These are phyloP conservation scores for Halophytophthora batemanensis DNA, from an alignment of 352 stramenopile genomes.

Conservation along the genomic window DNA sequence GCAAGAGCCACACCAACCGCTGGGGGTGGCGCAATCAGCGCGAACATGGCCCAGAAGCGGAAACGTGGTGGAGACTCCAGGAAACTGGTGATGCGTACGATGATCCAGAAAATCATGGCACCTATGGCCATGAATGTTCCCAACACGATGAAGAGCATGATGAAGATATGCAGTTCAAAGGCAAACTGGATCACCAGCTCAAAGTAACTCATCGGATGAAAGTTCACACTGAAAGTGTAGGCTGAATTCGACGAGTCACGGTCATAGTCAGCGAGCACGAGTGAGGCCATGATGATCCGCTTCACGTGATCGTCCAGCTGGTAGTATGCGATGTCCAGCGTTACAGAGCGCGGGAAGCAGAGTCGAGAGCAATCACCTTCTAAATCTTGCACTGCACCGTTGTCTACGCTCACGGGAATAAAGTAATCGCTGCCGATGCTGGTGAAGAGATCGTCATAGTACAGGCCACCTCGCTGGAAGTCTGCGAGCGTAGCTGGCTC, in stretches of 20 bases:
- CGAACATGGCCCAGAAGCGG: conserved; percentile 91
- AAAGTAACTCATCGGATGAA: conserved; percentile 94
- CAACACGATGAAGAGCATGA: conserved; percentile 93
- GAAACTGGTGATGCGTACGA: conserved; percentile 89
- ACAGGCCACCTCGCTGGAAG: conserved; percentile 74
- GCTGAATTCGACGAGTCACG: conserved; percentile 74
- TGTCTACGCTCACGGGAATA: conserved; percentile 92
- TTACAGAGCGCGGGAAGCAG: conserved; percentile 93
- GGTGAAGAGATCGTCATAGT: conserved; percentile 63
- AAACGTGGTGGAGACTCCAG: conserved; percentile 90
- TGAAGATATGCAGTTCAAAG: conserved; percentile 92
- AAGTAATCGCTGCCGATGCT: conserved; percentile 88
- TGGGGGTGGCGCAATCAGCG: conserved; percentile 87
- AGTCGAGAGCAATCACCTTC: conserved; percentile 85
- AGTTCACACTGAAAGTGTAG: conserved; percentile 92
- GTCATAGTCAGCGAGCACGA: conserved; percentile 94
- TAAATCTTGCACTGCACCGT: conserved; percentile 63
- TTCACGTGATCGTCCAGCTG: conserved; percentile 90
- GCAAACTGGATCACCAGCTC: conserved; percentile 96
- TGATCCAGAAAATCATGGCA: conserved; percentile 86
- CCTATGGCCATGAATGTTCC: conserved; percentile 82
- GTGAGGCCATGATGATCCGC: conserved; percentile 87
- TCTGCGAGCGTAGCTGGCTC: conserved; percentile 89
- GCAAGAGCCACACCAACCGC: conserved; percentile 88
- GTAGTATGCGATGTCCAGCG: conserved; percentile 94